Conservation (phyloP, 1,284 basidiomycete species). For the Ganoderma boninense region DNA sequence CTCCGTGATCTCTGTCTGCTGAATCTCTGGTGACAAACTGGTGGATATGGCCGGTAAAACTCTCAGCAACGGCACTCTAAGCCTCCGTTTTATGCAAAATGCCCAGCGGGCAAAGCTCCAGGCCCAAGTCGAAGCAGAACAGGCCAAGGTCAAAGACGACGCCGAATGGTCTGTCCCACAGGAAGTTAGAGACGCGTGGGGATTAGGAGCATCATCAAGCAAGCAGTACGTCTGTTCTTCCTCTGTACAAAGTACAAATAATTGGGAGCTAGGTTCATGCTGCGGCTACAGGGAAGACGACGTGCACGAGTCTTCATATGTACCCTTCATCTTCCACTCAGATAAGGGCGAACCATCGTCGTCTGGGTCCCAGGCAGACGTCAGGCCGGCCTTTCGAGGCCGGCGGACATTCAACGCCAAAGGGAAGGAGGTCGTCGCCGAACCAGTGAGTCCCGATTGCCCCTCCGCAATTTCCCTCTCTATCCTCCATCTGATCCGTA, state of each 20-base stretch:
- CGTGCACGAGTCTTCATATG: constrained; percentile 71
- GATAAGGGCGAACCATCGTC: constrained; percentile 35
- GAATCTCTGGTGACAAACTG: not conserved
- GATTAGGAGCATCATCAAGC: constrained; percentile 38
- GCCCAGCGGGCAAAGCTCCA: constrained; percentile 64
- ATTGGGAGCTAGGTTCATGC: not conserved
- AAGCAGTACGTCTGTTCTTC: constrained; percentile 3
- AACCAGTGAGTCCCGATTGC: constrained; percentile 31
- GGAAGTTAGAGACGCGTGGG: constrained; percentile 68
- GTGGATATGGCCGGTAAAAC: constrained; percentile 61
- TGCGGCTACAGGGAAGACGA: constrained; percentile 42
- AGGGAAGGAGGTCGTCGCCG: constrained; percentile 46
- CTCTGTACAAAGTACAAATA: no score
- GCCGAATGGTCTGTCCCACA: constrained; percentile 73
- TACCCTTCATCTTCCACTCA: constrained; percentile 72
- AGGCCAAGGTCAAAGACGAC: constrained; percentile 70
- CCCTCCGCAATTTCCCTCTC: not conserved
- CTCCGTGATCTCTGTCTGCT: not conserved
- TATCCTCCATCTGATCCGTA: not conserved
- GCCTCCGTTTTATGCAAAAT: constrained; percentile 82
- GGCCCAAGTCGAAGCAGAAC: constrained; percentile 57
- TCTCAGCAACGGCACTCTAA: constrained; percentile 72
- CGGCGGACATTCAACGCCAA: constrained; percentile 51
- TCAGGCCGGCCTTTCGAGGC: constrained; percentile 49
- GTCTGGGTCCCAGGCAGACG: constrained; percentile 17